A percentile compares a stretch with the other conserved stretches of the same genome.
phyloP scores from a whole-genome alignment of 441 rosid genomes.

The Iberis amara region DNA sequence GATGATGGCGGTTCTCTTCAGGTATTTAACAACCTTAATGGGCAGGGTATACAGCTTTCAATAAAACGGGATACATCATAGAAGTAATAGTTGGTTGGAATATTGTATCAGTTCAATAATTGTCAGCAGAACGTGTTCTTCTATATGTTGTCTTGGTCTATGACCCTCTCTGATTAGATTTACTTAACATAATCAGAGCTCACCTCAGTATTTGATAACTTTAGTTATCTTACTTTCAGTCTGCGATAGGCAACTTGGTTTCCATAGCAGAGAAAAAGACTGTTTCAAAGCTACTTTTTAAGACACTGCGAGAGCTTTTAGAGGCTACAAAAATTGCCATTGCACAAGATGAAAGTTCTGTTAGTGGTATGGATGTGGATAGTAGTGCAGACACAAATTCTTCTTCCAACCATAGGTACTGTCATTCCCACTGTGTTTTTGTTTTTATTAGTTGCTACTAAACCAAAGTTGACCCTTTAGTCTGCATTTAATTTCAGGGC shows the following conservation, averaged over 20 bases:
- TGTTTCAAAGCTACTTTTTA: constrained; percentile 43
- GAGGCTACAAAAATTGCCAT: constrained; percentile 54
- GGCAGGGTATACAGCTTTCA: neutral
- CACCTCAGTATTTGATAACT: too few species aligned
- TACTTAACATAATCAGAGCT: too few species aligned
- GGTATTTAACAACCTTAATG: constrained; percentile 37
- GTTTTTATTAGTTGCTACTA: constrained; percentile 6
- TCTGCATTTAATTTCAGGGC: constrained; percentile 53
- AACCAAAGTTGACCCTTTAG: constrained; percentile 3
- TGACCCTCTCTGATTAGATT: too few species aligned
- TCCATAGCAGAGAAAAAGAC: constrained; percentile 68
- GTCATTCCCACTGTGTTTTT: constrained; percentile 1
- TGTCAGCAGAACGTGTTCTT: constrained; percentile 8
- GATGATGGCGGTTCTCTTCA: constrained; percentile 89
- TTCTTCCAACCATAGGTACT: constrained; percentile 46
- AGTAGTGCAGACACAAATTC: constrained; percentile 40
- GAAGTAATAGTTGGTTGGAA: neutral
- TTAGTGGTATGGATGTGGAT: constrained; percentile 49
- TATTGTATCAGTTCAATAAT: neutral
- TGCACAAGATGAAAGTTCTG: constrained; percentile 38
- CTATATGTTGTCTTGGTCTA: constrained; percentile 1
- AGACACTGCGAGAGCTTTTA: constrained; percentile 67
- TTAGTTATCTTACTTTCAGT: constrained; percentile 53
- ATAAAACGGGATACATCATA: constrained; percentile 9
- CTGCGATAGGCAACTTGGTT: constrained; percentile 64